phyloP scores from a whole-genome alignment of 2,329 filamentous ascomycete genomes.

The Fusarium brachygibbosum region DNA sequence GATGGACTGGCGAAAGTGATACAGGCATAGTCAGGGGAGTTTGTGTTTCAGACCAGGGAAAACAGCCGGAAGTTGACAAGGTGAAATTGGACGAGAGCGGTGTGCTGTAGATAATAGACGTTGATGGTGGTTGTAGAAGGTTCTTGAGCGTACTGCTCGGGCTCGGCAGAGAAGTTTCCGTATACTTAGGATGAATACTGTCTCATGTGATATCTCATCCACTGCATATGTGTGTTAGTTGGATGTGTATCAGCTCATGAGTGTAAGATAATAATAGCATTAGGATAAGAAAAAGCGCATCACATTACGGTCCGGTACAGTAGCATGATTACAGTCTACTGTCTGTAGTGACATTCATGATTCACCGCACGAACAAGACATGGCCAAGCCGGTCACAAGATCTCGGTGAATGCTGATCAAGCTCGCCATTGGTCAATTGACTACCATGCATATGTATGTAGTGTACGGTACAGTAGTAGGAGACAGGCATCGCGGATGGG shows the following conservation, averaged over 20 bases:
- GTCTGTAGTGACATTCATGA: constrained; percentile 4
- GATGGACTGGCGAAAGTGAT: constrained; percentile 20
- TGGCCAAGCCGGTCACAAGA: constrained; percentile 23
- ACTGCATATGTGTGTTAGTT: constrained; percentile 10
- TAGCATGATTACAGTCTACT: constrained; percentile 6
- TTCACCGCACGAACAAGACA: constrained; percentile 34
- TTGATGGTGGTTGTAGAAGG: constrained; percentile 19
- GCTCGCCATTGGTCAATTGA: constrained; percentile 43
- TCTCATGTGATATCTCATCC: constrained; percentile 13
- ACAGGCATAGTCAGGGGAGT: constrained; percentile 25
- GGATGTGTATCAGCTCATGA: constrained; percentile 10
- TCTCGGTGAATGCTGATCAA: constrained; percentile 38
- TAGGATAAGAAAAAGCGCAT: background rate
- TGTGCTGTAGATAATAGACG: constrained; percentile 20
- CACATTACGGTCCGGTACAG: background rate
- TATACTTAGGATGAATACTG: background rate
- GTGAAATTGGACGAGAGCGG: constrained; percentile 21
- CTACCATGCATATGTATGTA: constrained; percentile 8
- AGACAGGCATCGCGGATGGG: constrained; percentile 36
- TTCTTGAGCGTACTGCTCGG: constrained; percentile 8
- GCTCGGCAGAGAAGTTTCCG: constrained; percentile 8
- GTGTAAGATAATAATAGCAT: constrained; percentile 21
- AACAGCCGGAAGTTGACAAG: constrained; percentile 10
- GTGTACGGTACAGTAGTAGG: background rate
- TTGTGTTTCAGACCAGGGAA: constrained; percentile 19